Base-by-base conservation (phyloP, 202 grass and related monocot genomes). In the Bolboschoenoplectus hybrid region DNA sequence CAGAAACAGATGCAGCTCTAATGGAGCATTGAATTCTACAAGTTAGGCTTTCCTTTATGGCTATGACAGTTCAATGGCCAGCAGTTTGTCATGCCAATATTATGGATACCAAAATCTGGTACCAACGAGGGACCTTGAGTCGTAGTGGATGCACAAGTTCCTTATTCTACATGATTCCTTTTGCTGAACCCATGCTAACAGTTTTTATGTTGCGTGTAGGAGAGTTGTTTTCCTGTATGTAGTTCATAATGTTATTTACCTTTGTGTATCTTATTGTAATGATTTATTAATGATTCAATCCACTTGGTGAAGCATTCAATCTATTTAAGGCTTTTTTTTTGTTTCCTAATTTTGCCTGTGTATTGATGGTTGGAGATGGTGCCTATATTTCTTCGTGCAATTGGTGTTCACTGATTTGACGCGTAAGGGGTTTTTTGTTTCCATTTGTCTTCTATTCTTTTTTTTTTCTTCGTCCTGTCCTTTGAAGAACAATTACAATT, bases 1-100 rank as follows among this genome's bases (percentile, higher is more conserved):
- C 95, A 81, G 95, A 97, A 76, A 97, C 88, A 40, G 95, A 95
- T 90, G 90, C 92, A 81, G 92, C 95, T 47, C 85, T 95, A 78
- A 97, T 97, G 88, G 91, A 97, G 53, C 87, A 89, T 87, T 95
- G 92, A 88, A 83, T 82, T 84, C 84, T 58, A 74, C 85, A 50
- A 89, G 76, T 92, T 8, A 34, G 53, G 55, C 36, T 80, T 80
- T 80, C 17, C 38, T 80, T 80, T 80, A 34, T 56, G 20, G 12
- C 13, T 38, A 39, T 56, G 50, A 56, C 50, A 77, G 26, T 38
- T 77, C 34, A 61, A 61, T 11, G 52, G 17, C 16, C 14, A 44
- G 52, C 52, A 44, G 16, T 80, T 47, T 61, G 36, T 62, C 76
- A 43, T 61, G 53, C 53, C 14, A 44, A 61, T 80, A 32, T 52